These are phyloP conservation scores for Spizellomyces punctatus DNA, from an alignment of 192 early-diverging fungal genomes.

Conservation along the genomic window DNA sequence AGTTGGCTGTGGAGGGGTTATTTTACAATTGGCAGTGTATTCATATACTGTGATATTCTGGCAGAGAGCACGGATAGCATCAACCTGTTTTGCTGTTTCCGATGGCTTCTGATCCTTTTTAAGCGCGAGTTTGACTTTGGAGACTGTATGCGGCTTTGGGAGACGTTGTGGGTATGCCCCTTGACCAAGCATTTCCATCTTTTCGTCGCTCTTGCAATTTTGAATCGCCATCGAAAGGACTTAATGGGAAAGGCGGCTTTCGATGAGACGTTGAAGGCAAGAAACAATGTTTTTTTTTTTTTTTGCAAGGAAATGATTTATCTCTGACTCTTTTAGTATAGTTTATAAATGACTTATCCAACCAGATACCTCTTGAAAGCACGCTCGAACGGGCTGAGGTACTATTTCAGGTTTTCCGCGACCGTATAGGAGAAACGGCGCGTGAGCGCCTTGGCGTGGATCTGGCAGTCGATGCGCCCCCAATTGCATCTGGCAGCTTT, in stretches of 20 bases:
- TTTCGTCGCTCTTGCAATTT: constrained; percentile 94
- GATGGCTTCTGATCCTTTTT: constrained; percentile 96
- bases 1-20: constrained; percentile 7
- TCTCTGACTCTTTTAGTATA: constrained; percentile 20
- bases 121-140: constrained; percentile 95
- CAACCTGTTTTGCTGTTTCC: constrained; percentile 98
- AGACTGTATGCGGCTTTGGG: constrained; percentile 85
- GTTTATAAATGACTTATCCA: constrained; percentile 86
- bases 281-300: not conserved
- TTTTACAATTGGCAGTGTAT: not conserved
- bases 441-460: constrained; percentile 29
- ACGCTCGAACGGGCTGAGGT: constrained; percentile 45
- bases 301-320: not conserved
- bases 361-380: constrained; percentile 58
- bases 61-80: constrained; percentile 73
- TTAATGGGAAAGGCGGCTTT: constrained; percentile 82
- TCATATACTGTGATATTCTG: constrained; percentile 1
- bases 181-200: constrained; percentile 79
- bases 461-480: constrained; percentile 15
- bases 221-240: constrained; percentile 82
- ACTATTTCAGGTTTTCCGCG: constrained; percentile 47
- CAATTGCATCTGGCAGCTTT: not conserved
- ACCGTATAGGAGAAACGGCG: constrained; percentile 26
- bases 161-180: constrained; percentile 66
- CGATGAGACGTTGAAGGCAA: constrained; percentile 85